These are phyloP conservation scores for Fusarium keratoplasticum DNA, from an alignment of 2,329 filamentous ascomycete species.

Conservation along the genomic window DNA sequence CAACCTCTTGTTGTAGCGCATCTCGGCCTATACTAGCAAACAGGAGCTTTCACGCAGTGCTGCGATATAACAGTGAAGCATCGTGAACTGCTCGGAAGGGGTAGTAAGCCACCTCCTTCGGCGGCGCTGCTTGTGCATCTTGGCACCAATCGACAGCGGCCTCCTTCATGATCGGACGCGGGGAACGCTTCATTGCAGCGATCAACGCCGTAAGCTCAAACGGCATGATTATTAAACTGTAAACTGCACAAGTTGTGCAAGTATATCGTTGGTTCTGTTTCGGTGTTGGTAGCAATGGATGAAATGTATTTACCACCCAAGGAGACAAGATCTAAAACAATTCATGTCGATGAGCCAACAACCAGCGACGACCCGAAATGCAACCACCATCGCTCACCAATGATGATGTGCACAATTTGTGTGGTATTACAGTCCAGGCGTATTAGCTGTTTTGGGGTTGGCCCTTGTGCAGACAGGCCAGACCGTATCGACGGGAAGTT, in stretches of 20 bases:
- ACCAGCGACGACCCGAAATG: neutral
- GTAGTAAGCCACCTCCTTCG: constrained; percentile 22
- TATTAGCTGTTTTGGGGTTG: constrained; percentile 43
- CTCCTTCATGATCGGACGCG: neutral
- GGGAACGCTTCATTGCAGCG: constrained; percentile 7
- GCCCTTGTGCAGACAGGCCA: constrained; percentile 21
- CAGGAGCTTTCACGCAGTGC: constrained; percentile 10
- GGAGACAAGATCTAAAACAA: neutral
- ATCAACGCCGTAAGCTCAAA: constrained; percentile 2
- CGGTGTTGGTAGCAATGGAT: neutral
- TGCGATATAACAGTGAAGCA: neutral
- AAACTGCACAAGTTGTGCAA: neutral
- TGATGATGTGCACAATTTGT: constrained; percentile 10
- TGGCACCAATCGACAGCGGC: constrained; percentile 11
- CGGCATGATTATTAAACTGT: constrained; percentile 10
- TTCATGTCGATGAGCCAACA: neutral
- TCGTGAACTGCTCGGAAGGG: constrained; percentile 19
- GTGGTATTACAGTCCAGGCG: constrained; percentile 12
- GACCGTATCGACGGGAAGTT: constrained; percentile 12
- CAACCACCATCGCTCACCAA: constrained; percentile 7
- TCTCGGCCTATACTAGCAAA: neutral
- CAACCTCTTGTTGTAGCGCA: neutral
- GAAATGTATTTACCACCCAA: neutral
- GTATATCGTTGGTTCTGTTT: neutral
- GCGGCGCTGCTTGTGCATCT: constrained; percentile 10